Evolutionary conservation across 208 protist species (phyloP), one percentile per base, ranked within the genome.

Genomic region (Crithidia expoeki): DNA sequence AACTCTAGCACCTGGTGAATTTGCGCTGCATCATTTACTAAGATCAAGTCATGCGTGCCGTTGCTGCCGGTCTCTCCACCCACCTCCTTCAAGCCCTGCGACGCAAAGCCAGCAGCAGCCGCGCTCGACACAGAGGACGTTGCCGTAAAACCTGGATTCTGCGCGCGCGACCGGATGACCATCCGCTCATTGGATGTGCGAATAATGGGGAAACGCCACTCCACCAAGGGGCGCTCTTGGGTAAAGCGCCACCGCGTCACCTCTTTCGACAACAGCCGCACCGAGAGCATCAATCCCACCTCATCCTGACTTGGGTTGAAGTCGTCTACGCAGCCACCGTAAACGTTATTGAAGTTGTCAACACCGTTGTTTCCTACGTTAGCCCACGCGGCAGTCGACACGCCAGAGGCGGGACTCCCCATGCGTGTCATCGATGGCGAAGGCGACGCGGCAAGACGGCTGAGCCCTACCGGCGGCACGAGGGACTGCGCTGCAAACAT

Each of bases 1-100:
- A 92, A 92, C n/a, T 86, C 76, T 34, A 94, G 34, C 40, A 90
- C 84, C 9, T 81, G 52, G 7, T 81, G 81, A 44, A 94, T 84
- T 50, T 94, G 79, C n/a, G 36, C 63, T 12, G 83, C 79, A 56
- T 92, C 79, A 63, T 92, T 89, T 36, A 83, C 77, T 17, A 81
- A 73, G 30, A 88, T 75, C 38, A 85, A 36, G 30, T 69, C 71
- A 11, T 59, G 73, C 14, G 63, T 62, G 1, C 58, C 42, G 36
- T 36, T 44, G 16, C 30, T 36, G 32, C 33, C 34, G 25, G n/a
- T n/a, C n/a, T 63, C 53, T n/a, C 28, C 14, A 16, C 60, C 44
- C 6, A 10, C 17, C 50, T 79, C 46, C 28, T 21, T 12, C 27
- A 16, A 30, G 55, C 51, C 34, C 27, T 19, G 2, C 65, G 36